Conservation (phyloP, 164 flowering plant species). For the Magnolia changhungtana region DNA sequence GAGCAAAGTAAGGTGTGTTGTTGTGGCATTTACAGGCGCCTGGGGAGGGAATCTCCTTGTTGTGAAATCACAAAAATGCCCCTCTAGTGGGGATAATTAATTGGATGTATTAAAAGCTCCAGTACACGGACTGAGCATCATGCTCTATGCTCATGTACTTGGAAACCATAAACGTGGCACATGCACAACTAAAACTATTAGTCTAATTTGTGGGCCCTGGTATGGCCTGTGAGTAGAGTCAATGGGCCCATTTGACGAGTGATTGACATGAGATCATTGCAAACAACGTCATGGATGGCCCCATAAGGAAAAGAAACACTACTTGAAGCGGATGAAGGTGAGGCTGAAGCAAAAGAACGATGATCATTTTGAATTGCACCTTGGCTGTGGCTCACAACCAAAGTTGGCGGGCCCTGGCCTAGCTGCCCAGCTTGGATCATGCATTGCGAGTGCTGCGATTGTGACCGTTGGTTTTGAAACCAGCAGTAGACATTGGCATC, state of each 20-base stretch:
- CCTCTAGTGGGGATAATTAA: neutral
- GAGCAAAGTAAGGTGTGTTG: too few species aligned
- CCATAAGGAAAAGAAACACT: too few species aligned
- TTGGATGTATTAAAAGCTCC: neutral
- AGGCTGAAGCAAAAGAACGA: too few species aligned
- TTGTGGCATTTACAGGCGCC: too few species aligned
- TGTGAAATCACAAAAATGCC: constrained; percentile 21
- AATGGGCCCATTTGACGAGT: neutral
- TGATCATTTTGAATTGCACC: too few species aligned
- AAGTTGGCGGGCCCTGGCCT: constrained; percentile 8
- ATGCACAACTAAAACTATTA: too few species aligned
- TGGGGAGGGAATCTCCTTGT: constrained; percentile 54
- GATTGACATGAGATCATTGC: too few species aligned
- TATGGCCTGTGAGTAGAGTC: neutral
- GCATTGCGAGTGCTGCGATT: constrained; percentile 79
- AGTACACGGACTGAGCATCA: neutral
- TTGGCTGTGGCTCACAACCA: too few species aligned
- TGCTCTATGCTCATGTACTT: too few species aligned
- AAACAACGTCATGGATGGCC: too few species aligned
- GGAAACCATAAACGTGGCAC: too few species aligned
- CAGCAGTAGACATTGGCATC: constrained; percentile 97
- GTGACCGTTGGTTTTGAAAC: constrained; percentile 85
- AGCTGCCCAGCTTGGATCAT: constrained; percentile 61
- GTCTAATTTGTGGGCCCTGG: neutral
- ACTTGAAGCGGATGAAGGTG: too few species aligned